Evolutionary conservation across 345 rosid genomes (phyloP), one percentile per base, ranked within the genome.

Genomic region (Abelmoschus esculentus): DNA sequence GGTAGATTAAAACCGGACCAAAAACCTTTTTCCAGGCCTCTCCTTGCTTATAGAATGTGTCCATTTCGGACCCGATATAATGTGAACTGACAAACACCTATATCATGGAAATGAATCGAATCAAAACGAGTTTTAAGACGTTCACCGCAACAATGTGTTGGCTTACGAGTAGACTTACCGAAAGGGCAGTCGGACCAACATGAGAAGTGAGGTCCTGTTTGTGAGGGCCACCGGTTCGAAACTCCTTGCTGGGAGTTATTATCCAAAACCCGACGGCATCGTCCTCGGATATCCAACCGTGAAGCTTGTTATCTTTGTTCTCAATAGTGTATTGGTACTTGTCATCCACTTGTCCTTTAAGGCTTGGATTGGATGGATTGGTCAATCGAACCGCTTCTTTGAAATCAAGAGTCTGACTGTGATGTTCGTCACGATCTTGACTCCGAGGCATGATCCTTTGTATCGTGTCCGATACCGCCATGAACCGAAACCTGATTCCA

Each of bases 31-130:
- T 89, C 99, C 99, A 91, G 0, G 93, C 67, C 79, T 84, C 85
- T 8, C 89, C 89, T 47, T 81, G 73, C 50, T 44, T 29, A 61
- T 79, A 89, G 17, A 17, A 42, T 22, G 88, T 85, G 22, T 88
- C 76, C 3, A 89, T 61, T 0, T 85, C 97, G 49, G 77, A 81
- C 31, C 97, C 99, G 44, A 80, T 76, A 46, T 88, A 95, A 75
- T 95, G 99, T 0, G 83, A 74, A 74, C 99, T 90, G 3, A 87
- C 89, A 72, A 95, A 95, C 99, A 95, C 91, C 99, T 95, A 8
- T 59, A 22, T 38, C 61, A 38, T 10, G 2, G 58, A 67, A 38
- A 46, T 4, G 64, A 9, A 55, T 55, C 2, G 6, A 55, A 54
- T 7, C 0, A 7, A 34, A 34, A 5, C 38, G 5, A 65, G n/a